phyloP scores from a whole-genome alignment of 345 rosid genomes.

The Sisymbrium altissimum region DNA sequence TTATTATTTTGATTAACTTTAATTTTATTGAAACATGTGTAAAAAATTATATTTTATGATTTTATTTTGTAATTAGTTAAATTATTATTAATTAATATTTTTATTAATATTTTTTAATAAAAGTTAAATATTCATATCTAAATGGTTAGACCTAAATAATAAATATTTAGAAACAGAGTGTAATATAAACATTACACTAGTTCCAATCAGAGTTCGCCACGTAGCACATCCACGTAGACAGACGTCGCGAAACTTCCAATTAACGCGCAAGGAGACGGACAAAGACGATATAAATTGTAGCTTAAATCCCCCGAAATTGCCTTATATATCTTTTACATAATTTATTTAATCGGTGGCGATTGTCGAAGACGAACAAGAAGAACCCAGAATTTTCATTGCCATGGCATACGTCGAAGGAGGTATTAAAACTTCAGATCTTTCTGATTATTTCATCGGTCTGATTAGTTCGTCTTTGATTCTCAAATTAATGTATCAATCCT shows the following conservation, averaged over 20 bases:
- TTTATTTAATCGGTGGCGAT: not conserved
- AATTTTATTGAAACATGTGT: no score
- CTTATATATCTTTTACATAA: not conserved
- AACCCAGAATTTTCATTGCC: not conserved
- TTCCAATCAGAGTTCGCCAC: not conserved
- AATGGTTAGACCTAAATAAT: no score
- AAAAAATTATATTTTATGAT: no score
- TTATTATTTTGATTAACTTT: no score
- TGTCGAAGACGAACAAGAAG: not conserved
- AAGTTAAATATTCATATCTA: no score
- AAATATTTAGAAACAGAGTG: no score
- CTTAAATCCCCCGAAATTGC: not conserved
- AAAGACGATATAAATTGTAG: not conserved
- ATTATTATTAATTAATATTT: no score
- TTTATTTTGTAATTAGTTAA: no score
- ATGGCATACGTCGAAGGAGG: constrained; percentile 36
- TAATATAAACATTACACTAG: no score
- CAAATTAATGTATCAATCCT: not conserved
- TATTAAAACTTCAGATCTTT: not conserved
- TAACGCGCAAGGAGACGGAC: not conserved
- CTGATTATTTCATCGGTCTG: not conserved
- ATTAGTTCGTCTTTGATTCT: not conserved
- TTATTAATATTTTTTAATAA: no score
- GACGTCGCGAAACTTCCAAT: not conserved
- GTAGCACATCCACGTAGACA: constrained; percentile 5